Conservation (phyloP, 2,329 filamentous ascomycete genomes). For the Epichloe hybrida region DNA sequence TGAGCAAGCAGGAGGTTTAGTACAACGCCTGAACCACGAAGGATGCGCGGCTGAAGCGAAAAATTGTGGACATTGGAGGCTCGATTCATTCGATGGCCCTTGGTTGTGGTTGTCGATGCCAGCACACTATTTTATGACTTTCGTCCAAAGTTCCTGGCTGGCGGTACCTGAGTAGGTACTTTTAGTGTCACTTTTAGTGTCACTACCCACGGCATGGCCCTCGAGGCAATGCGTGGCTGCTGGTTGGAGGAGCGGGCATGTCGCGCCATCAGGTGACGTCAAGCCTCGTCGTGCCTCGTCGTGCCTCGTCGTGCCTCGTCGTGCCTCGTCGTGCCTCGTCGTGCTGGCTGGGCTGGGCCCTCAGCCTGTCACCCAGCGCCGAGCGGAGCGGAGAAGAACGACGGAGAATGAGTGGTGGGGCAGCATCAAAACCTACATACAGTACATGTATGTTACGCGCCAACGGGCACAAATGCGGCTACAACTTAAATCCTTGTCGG, state of each 20-base stretch:
- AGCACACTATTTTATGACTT: background rate
- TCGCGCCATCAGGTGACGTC: constrained; percentile 3
- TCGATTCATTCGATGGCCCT: background rate
- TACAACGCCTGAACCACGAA: background rate
- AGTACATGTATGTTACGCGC: too few relatives aligned
- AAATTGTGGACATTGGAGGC: background rate
- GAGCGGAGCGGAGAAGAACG: background rate
- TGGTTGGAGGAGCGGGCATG: background rate
- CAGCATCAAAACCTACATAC: too few relatives aligned
- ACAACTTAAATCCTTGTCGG: too few relatives aligned
- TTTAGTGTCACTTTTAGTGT: background rate
- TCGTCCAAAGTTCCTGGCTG: background rate
- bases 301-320: too few relatives aligned
- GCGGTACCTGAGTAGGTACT: too few relatives aligned
- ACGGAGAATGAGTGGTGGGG: too few relatives aligned
- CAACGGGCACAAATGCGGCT: too few relatives aligned
- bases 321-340: too few relatives aligned
- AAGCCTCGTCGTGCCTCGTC: background rate
- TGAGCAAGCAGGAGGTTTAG: too few relatives aligned
- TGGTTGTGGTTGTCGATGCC: background rate
- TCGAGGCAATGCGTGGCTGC: background rate
- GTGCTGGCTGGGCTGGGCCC: too few relatives aligned
- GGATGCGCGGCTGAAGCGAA: background rate
- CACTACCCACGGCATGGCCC: background rate
- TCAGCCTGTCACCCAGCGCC: background rate